Conservation (phyloP, 2,329 filamentous ascomycete genomes). For the Alternaria viburni region DNA sequence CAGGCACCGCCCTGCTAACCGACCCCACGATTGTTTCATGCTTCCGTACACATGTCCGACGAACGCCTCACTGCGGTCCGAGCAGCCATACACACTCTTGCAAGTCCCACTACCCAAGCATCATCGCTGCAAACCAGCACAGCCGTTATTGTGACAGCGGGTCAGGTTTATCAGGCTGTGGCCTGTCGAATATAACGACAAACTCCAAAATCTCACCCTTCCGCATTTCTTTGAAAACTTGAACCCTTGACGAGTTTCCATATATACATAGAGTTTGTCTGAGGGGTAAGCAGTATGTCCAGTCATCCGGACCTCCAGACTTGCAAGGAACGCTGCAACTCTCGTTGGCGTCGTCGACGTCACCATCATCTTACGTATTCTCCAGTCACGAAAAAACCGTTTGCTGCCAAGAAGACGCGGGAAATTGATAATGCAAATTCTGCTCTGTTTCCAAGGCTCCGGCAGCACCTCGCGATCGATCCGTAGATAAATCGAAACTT, state of each 20-base stretch:
- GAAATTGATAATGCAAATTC: constrained; percentile 2
- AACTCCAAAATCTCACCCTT: not conserved
- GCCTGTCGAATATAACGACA: not conserved
- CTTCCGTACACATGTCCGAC: not conserved
- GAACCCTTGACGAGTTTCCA: not conserved
- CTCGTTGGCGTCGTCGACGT: not conserved
- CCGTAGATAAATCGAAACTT: not conserved
- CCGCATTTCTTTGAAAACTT: not conserved
- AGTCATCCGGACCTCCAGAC: not conserved
- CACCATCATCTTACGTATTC: not conserved
- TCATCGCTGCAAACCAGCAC: not conserved
- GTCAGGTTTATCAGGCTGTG: not conserved
- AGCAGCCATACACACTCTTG: not conserved
- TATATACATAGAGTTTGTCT: not conserved
- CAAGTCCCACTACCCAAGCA: not conserved
- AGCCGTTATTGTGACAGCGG: not conserved
- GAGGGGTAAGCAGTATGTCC: not conserved
- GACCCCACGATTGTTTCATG: not conserved
- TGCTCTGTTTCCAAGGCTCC: not conserved
- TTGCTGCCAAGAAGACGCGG: not conserved
- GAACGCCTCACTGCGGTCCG: not conserved
- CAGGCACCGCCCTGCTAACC: not conserved
- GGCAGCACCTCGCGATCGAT: not conserved
- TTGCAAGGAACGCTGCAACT: not conserved
- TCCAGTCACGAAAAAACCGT: not conserved